Evolutionary conservation across 192 early-diverging fungal species (phyloP).

Genomic region (Coemansia sp.): DNA sequence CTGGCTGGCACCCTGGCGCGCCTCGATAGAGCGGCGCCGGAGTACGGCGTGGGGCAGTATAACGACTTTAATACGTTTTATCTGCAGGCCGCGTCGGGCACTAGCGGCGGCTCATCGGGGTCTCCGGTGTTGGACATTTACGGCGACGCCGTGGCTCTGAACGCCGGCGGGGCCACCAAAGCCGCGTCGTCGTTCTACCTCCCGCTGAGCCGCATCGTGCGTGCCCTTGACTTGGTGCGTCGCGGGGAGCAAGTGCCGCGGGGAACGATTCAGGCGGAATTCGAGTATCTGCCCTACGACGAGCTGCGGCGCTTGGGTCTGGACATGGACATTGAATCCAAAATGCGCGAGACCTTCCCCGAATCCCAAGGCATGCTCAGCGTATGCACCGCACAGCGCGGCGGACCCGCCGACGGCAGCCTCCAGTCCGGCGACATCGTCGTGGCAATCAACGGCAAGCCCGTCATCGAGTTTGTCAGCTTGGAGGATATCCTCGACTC

Average conservation of each 20-base stretch:
- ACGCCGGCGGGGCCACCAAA: constrained; percentile 67
- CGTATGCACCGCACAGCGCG: constrained; percentile 62
- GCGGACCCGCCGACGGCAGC: constrained; percentile 67
- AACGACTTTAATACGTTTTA: constrained; percentile 88
- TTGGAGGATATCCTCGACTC: constrained; percentile 64
- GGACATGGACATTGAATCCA: constrained; percentile 62
- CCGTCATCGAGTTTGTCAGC: constrained; percentile 66
- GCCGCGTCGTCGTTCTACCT: constrained; percentile 73
- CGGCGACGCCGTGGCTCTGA: constrained; percentile 77
- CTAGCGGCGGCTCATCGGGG: constrained; percentile 77
- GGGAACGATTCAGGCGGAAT: constrained; percentile 76
- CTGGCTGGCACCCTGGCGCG: constrained; percentile 74
- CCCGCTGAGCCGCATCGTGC: constrained; percentile 70
- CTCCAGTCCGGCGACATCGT: constrained; percentile 75
- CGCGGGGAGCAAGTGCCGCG: constrained; percentile 62
- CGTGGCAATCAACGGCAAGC: constrained; percentile 61
- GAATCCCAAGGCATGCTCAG: constrained; percentile 73
- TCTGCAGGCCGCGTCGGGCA: constrained; percentile 74
- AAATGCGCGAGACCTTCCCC: constrained; percentile 66
- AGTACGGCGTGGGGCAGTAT: constrained; percentile 73
- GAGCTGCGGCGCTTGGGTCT: constrained; percentile 74
- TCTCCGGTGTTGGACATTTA: constrained; percentile 80
- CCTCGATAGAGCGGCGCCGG: constrained; percentile 73
- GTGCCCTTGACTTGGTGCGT: constrained; percentile 65
- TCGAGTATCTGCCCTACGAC: constrained; percentile 74